Evolutionary conservation across 257 asterid species (phyloP).

Genomic region (Catharanthus roseus): DNA sequence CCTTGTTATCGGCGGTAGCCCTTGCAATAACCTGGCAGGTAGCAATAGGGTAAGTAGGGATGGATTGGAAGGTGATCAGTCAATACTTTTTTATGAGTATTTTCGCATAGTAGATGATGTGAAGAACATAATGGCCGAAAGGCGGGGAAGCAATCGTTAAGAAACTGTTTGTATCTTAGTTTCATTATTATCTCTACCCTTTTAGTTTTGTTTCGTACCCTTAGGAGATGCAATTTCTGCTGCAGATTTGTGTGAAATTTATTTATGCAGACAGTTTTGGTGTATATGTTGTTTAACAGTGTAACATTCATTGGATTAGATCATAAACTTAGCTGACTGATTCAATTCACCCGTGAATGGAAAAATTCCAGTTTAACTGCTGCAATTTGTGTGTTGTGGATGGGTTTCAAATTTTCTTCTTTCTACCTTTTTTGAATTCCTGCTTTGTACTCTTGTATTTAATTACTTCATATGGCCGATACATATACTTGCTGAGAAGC

Average conservation of each 20-base stretch:
- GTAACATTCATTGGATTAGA: neutral
- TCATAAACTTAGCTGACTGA: neutral
- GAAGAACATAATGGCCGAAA: constrained; percentile 20
- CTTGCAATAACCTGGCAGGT: constrained; percentile 71
- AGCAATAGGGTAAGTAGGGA: constrained; percentile 72
- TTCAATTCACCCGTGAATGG: neutral
- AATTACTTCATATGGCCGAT: no score
- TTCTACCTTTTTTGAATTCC: no score
- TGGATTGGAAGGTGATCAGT: constrained; percentile 70
- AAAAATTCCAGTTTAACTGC: neutral
- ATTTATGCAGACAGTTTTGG: neutral
- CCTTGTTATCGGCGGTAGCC: constrained; percentile 68
- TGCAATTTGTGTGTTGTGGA: neutral
- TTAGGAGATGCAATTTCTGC: constrained; percentile 1
- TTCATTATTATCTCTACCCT: neutral
- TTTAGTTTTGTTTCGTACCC: neutral
- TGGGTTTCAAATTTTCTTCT: no score
- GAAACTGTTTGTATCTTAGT: neutral
- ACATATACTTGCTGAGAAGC: no score
- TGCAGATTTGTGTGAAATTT: neutral
- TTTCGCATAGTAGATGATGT: constrained; percentile 46
- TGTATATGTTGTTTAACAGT: neutral
- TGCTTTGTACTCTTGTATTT: no score
- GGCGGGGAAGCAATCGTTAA: neutral
- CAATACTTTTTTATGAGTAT: constrained; percentile 57